phyloP scores from a whole-genome alignment of 2,329 filamentous ascomycete species.

The Didymellaceae sp. region DNA sequence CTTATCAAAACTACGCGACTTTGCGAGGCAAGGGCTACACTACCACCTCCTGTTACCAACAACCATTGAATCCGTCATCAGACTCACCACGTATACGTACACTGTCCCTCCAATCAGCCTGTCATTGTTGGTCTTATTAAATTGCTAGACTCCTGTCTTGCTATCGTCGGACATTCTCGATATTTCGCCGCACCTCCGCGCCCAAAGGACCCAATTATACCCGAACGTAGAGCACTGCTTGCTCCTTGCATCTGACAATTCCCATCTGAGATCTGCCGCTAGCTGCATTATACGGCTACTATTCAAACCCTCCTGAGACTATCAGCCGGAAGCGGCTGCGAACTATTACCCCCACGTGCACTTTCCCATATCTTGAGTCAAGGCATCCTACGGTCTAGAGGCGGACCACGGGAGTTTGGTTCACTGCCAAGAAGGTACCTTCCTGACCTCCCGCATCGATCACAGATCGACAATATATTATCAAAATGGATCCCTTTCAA shows the following conservation, averaged over 20 bases:
- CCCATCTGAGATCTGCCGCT: conserved; percentile 25
- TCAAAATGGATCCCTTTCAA: conserved; percentile 38
- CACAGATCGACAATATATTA: conserved; percentile 26
- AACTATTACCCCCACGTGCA: conserved; percentile 26
- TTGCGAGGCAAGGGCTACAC: conserved; percentile 14
- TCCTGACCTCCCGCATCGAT: conserved; percentile 6
- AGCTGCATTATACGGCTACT: conserved; percentile 23
- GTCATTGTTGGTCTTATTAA: conserved; percentile 1
- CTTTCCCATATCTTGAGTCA: conserved; percentile 23
- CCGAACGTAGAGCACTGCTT: conserved; percentile 23
- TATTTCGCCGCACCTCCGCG: conserved; percentile 6
- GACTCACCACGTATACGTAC: background rate
- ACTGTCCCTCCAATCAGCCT: background rate
- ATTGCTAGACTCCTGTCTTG: background rate
- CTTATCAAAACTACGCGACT: conserved; percentile 30
- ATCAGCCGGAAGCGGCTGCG: conserved; percentile 18
- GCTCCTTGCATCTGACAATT: conserved; percentile 24
- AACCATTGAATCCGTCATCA: conserved; percentile 11
- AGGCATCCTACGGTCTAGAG: conserved; percentile 22
- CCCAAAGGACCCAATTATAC: conserved; percentile 28
- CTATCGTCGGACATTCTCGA: conserved; percentile 9
- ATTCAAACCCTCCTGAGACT: conserved; percentile 22
- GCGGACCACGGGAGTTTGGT: conserved; percentile 13
- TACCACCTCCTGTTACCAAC: conserved; percentile 14
- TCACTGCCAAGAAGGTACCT: conserved; percentile 9